These are phyloP conservation scores for Lactarius pseudohatsudake DNA, from an alignment of 768 basidiomycete species.

Conservation along the genomic window DNA sequence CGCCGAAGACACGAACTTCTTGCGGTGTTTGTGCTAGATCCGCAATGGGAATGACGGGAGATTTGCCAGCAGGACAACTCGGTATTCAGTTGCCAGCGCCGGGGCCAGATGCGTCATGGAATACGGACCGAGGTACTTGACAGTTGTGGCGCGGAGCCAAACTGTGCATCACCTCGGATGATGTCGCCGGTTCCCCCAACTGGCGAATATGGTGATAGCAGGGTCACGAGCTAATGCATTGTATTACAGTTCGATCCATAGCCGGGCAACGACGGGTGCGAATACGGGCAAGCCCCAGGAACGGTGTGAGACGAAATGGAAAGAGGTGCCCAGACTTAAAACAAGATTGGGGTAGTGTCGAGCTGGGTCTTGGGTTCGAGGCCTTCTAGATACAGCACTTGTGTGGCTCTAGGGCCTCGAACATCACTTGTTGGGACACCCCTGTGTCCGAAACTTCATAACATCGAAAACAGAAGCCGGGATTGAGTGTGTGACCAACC, in stretches of 20 bases:
- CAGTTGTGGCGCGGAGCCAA: constrained; percentile 23
- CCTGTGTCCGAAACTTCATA: background rate
- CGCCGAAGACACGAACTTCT: background rate
- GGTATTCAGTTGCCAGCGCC: background rate
- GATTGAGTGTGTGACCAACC: background rate
- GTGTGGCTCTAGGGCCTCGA: background rate
- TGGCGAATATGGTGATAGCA: background rate
- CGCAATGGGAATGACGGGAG: background rate
- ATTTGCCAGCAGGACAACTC: background rate
- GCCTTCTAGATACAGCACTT: background rate
- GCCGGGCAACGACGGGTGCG: background rate
- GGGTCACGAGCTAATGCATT: background rate
- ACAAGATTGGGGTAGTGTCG: background rate
- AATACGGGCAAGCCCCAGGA: background rate
- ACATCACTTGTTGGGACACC: background rate
- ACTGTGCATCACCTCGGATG: background rate
- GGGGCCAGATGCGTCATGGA: background rate
- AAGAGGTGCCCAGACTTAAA: background rate
- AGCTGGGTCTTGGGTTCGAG: background rate
- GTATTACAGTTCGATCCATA: background rate
- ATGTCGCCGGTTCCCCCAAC: background rate
- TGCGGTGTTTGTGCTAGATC: constrained; percentile 1
- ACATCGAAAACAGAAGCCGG: background rate
- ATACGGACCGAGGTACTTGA: background rate
- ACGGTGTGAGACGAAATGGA: background rate